phyloP scores from a whole-genome alignment of 2,329 filamentous ascomycete species.

The Tolypocladium tundrense region DNA sequence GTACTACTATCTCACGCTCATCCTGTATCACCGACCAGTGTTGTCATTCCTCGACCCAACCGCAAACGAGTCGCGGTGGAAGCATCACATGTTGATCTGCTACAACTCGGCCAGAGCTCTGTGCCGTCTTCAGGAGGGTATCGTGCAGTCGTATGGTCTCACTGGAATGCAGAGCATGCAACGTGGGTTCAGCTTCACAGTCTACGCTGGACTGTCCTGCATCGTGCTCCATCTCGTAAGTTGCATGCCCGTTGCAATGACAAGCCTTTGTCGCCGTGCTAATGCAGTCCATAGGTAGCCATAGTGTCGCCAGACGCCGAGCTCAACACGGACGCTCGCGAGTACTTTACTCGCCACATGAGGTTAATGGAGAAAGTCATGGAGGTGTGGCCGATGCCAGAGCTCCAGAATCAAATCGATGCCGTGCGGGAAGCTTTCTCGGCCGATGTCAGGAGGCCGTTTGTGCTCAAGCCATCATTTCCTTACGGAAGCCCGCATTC shows the following conservation, averaged over 20 bases:
- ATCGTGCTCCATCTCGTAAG: conserved; percentile 87
- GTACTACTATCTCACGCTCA: conserved; percentile 76
- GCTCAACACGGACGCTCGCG: conserved; percentile 71
- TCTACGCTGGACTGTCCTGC: conserved; percentile 86
- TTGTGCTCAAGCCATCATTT: conserved; percentile 80
- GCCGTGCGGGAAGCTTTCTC: conserved; percentile 86
- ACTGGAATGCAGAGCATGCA: conserved; percentile 84
- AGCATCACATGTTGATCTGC: conserved; percentile 76
- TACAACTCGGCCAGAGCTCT: conserved; percentile 76
- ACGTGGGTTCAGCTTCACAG: conserved; percentile 85
- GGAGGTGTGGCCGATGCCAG: conserved; percentile 74
- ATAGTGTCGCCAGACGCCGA: conserved; percentile 89
- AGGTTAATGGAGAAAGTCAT: conserved; percentile 81
- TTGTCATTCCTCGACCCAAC: conserved; percentile 68
- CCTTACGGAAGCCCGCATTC: conserved; percentile 72
- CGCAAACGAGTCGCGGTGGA: conserved; percentile 65
- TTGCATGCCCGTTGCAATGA: conserved; percentile 12
- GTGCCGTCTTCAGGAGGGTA: conserved; percentile 77
- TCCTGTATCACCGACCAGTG: conserved; percentile 82
- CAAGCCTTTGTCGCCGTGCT: conserved; percentile 3
- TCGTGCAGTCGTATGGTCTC: conserved; percentile 66
- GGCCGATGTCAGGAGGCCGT: conserved; percentile 71
- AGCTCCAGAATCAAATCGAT: conserved; percentile 84
- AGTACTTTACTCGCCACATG: conserved; percentile 92
- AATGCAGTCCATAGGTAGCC: conserved; percentile 52